Evolutionary conservation across 192 early-diverging fungal species (phyloP).

Genomic region (Gigaspora rosea): DNA sequence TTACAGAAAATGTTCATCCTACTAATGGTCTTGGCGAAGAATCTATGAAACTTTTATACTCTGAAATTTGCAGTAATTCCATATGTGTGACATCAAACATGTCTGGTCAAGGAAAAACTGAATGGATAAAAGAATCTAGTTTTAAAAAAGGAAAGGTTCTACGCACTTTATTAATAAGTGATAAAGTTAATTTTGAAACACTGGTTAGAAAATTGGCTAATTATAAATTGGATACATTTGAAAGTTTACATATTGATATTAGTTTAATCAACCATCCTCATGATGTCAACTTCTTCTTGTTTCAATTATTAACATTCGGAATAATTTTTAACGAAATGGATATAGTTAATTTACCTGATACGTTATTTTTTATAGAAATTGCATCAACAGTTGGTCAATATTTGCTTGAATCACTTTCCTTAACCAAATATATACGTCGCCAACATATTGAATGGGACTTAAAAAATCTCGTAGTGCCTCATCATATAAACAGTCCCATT

Average conservation of each 20-base stretch:
- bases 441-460: conserved; percentile 16
- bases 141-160: not conserved
- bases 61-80: not conserved
- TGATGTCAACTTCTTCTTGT: conserved; percentile 22
- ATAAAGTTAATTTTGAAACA: not conserved
- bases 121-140: conserved; percentile 19
- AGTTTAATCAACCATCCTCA: conserved; percentile 1
- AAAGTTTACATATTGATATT: conserved; percentile 21
- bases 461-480: conserved; percentile 17
- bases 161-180: not conserved
- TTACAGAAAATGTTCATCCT: not conserved
- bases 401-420: conserved; percentile 1
- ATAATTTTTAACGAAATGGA: conserved; percentile 13
- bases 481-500: conserved; percentile 14
- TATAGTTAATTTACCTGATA: conserved; percentile 11
- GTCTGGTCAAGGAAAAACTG: conserved; percentile 27
- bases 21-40: not conserved
- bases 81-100: conserved; percentile 1
- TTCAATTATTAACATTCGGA: conserved; percentile 16
- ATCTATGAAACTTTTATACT: conserved; percentile 16
- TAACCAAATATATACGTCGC: not conserved
- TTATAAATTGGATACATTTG: not conserved
- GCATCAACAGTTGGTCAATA: conserved; percentile 15
- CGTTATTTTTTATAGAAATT: conserved; percentile 19
- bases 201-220: not conserved